Evolutionary conservation across 2,329 filamentous ascomycete species (phyloP), one percentile per base, ranked within the genome.

Genomic region (Aspergillus sp.): DNA sequence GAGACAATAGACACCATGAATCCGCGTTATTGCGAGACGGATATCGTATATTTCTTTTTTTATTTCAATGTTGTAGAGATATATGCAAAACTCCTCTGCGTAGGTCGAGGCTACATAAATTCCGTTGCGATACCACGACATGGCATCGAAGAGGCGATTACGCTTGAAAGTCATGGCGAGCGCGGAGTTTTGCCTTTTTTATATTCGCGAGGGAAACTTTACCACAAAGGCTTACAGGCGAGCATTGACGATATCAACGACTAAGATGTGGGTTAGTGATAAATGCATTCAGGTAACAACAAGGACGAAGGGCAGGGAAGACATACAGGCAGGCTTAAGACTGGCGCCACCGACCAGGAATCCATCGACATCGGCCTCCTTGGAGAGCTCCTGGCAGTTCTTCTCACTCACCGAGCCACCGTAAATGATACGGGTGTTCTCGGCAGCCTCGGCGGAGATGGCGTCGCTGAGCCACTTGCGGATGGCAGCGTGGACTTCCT

Each of bases 291-390:
- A 63, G 56, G 63, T 30, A 42, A 27, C 30, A 2, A 52, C 3
- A 49, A 64, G 62, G 57, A 59, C 54, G 27, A 54, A 62, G 40
- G 56, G 56, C 41, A 20, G 44, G 39, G 17, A 22, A 24, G 48
- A 72, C 89, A 83, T 80, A 91, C 89, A 97, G 66, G 91, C 93
- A 74, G 93, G 93, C 88, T 98, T 98, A 81, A 98, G 86, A 77
- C 90, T 95, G 74, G 93, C 93, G 78, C 93, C 93, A 65, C 93
- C 93, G 66, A 98, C 93, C 67, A 98, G 85, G 88, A 98, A 98
- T 59, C 95, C 95, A 78, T 99, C 95, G 77, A 99, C 96, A 78
- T 99, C 95, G 64, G 86, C 77, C 86, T 98, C 87, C 83, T 92
- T 93, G 75, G 89, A 87, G 70, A 99, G 85, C 64, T 98, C 93